Conservation (phyloP, 805 yeast species). For the Starmerella bombicola region DNA sequence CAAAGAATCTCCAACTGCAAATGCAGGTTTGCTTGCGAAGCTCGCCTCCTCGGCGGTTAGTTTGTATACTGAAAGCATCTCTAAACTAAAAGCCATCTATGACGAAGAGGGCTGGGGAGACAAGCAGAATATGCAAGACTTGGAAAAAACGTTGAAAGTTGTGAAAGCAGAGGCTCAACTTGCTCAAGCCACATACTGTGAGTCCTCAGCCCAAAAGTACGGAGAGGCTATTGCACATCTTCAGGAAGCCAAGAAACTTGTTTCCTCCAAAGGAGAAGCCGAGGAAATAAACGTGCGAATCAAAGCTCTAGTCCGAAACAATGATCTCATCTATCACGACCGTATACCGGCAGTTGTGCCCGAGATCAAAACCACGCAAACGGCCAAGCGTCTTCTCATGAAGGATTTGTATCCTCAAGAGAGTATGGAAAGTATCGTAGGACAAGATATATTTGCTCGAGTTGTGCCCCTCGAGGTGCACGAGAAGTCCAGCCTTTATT, state of each 20-base stretch:
- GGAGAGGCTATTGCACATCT: conserved; percentile 69
- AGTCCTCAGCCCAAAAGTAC: conserved; percentile 44
- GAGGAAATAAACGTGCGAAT: conserved; percentile 23
- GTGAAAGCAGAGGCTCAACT: conserved; percentile 44
- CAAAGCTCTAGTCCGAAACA: conserved; percentile 54
- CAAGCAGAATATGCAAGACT: conserved; percentile 39
- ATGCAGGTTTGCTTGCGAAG: conserved; percentile 62
- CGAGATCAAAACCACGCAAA: conserved; percentile 55
- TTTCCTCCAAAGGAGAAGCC: conserved; percentile 14
- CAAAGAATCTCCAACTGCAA: conserved; percentile 32
- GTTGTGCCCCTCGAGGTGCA: conserved; percentile 80
- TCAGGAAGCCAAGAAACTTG: conserved; percentile 33
- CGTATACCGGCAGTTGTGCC: conserved; percentile 54
- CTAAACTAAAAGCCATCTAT: conserved; percentile 29
- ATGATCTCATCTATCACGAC: conserved; percentile 81
- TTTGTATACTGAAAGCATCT: conserved; percentile 42
- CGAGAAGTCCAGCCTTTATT: conserved; percentile 73
- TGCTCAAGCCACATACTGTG: conserved; percentile 41
- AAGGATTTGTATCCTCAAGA: conserved; percentile 31
- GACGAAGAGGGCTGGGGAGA: conserved; percentile 33
- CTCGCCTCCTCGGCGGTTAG: conserved; percentile 51
- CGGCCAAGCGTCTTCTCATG: conserved; percentile 48
- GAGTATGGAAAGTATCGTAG: conserved; percentile 32
- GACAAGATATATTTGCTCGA: conserved; percentile 54
- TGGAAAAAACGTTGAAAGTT: conserved; percentile 42